Percentiles rank a stretch among this genome's conserved stretches.
phyloP scores from a whole-genome alignment of 208 protist genomes.

The Leishmania gerbilli region DNA sequence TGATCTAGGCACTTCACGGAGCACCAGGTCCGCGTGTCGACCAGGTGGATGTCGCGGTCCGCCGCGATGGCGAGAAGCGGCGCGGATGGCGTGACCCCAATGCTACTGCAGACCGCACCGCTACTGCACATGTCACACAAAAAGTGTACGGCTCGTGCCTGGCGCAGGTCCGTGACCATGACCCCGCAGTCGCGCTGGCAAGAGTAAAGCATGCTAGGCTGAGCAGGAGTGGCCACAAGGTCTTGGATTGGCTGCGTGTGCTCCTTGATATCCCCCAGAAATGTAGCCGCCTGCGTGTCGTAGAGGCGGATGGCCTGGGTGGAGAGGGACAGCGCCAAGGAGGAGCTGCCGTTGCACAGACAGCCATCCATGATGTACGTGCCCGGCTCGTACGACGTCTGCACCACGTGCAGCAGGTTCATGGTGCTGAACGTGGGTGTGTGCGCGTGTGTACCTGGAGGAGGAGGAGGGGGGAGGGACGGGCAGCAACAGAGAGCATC shows the following conservation, averaged over 20 bases:
- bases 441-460: slow-evolving; percentile 7
- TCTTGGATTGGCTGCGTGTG: slow-evolving; percentile 75
- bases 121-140: slow-evolving; percentile 59
- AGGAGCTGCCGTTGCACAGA: slow-evolving; percentile 47
- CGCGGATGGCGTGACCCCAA: slow-evolving; percentile 54
- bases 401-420: slow-evolving; percentile 55
- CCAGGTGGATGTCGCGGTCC: slow-evolving; percentile 58
- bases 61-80: slow-evolving; percentile 48
- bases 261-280: slow-evolving; percentile 48
- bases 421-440: slow-evolving; percentile 7
- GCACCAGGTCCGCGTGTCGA: slow-evolving; percentile 70
- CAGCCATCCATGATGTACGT: slow-evolving; percentile 77
- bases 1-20: slow-evolving; percentile 45
- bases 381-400: slow-evolving; percentile 56
- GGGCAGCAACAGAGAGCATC: neutral
- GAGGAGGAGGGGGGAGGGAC: neutral
- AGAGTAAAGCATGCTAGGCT: slow-evolving; percentile 63
- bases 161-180: slow-evolving; percentile 72
- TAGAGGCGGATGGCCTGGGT: slow-evolving; percentile 69
- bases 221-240: slow-evolving; percentile 43
- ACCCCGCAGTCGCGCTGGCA: slow-evolving; percentile 82
- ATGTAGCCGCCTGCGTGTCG: slow-evolving; percentile 49
- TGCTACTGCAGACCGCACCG: slow-evolving; percentile 49
- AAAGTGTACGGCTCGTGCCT: slow-evolving; percentile 54
- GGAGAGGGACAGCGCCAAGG: slow-evolving; percentile 62